Evolutionary conservation across 2,329 filamentous ascomycete genomes (phyloP).

Genomic region (Fusarium paranaense): DNA sequence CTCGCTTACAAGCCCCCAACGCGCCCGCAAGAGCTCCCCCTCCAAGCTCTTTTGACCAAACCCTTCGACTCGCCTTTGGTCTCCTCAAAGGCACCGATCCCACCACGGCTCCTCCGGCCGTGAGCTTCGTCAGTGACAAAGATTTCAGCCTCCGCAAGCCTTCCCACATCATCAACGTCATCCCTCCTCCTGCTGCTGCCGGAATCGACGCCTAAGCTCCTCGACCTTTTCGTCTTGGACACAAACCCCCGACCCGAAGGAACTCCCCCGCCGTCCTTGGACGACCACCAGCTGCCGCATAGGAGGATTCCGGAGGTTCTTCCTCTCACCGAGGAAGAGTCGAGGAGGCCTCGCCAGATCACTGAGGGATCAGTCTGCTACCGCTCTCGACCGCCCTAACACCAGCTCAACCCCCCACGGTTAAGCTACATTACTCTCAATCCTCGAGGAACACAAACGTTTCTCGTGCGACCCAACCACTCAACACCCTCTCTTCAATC

Average conservation of each 20-base stretch:
- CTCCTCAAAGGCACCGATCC: slow-evolving; percentile 70
- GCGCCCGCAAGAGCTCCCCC: background rate
- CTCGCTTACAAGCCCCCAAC: background rate
- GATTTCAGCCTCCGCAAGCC: slow-evolving; percentile 75
- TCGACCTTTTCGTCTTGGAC: slow-evolving; percentile 64
- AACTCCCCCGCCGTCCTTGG: slow-evolving; percentile 66
- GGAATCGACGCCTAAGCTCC: slow-evolving; percentile 59
- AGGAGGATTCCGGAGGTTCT: slow-evolving; percentile 97
- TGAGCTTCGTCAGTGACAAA: slow-evolving; percentile 73
- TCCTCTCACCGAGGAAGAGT: slow-evolving; percentile 99
- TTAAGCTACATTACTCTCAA: slow-evolving; percentile 28
- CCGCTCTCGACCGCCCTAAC: slow-evolving; percentile 96
- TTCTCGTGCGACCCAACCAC: background rate
- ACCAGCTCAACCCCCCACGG: slow-evolving; percentile 53
- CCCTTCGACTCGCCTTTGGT: slow-evolving; percentile 69
- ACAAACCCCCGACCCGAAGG: slow-evolving; percentile 56
- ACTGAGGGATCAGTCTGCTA: slow-evolving; percentile 91
- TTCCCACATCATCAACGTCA: slow-evolving; percentile 74
- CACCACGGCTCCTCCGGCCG: slow-evolving; percentile 74
- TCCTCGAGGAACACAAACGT: background rate
- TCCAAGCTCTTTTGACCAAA: background rate
- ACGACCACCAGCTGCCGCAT: slow-evolving; percentile 97
- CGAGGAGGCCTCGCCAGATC: slow-evolving; percentile 96
- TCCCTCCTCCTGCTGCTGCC: slow-evolving; percentile 68
- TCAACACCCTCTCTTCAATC: slow-evolving; percentile 24